phyloP scores from a whole-genome alignment of 1,284 basidiomycete genomes.

The Ganoderma lucidum region DNA sequence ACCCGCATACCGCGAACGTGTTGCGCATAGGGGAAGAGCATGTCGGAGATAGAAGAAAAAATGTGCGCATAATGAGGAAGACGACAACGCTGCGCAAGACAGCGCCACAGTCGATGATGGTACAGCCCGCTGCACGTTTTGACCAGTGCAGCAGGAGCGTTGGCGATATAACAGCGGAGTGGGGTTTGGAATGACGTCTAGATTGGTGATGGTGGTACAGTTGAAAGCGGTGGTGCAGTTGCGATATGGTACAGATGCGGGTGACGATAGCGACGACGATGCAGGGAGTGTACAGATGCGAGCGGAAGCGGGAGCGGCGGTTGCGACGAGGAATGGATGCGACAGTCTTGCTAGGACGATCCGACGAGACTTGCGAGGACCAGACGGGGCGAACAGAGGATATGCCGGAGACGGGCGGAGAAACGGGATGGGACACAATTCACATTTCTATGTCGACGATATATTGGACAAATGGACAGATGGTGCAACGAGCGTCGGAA shows the following conservation, averaged over 20 bases:
- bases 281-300: constrained; percentile 13
- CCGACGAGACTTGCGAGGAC: constrained; percentile 7
- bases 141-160: neutral
- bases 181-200: neutral
- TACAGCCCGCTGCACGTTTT: constrained; percentile 12
- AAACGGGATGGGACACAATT: constrained; percentile 21
- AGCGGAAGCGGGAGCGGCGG: neutral
- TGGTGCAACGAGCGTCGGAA: constrained; percentile 35
- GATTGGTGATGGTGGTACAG: constrained; percentile 12
- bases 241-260: constrained; percentile 6
- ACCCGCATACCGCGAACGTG: constrained; percentile 19
- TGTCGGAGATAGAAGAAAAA: neutral
- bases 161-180: neutral
- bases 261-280: constrained; percentile 4
- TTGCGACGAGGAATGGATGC: neutral
- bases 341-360: constrained; percentile 3
- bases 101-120: neutral
- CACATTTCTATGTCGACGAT: constrained; percentile 34
- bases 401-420: constrained; percentile 9
- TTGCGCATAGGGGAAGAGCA: constrained; percentile 10
- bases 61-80: constrained; percentile 6
- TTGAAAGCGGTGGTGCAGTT: constrained; percentile 3
- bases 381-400: constrained; percentile 19
- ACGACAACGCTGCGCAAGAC: neutral
- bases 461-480: constrained; percentile 33